These are phyloP conservation scores for Asterionellopsis glacialis DNA, from an alignment of 108 stramenopile genomes.

Conservation along the genomic window DNA sequence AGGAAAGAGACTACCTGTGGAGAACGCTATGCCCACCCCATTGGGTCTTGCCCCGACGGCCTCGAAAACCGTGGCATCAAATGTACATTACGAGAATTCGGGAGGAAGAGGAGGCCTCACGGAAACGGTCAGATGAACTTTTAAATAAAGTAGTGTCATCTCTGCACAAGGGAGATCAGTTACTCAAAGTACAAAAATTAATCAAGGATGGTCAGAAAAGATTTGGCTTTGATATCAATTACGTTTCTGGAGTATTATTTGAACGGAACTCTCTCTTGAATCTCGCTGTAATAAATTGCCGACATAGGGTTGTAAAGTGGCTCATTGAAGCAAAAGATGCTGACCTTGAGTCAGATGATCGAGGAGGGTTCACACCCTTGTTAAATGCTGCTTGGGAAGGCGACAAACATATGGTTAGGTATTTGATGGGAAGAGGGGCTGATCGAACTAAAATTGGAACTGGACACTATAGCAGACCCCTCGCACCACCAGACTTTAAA, in stretches of 20 bases:
- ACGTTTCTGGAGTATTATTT: constrained; percentile 68
- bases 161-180: constrained; percentile 58
- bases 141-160: constrained; percentile 38
- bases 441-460: constrained; percentile 56
- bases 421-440: constrained; percentile 49
- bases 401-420: constrained; percentile 63
- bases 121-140: constrained; percentile 67
- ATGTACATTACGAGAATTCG: constrained; percentile 58
- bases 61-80: constrained; percentile 75
- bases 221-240: constrained; percentile 67
- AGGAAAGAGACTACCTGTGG: constrained; percentile 59
- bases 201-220: constrained; percentile 48
- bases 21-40: constrained; percentile 51
- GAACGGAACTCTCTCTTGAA: constrained; percentile 81
- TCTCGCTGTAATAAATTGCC: constrained; percentile 63
- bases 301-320: constrained; percentile 75
- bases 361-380: constrained; percentile 79
- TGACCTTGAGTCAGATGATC: constrained; percentile 69
- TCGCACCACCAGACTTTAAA: constrained; percentile 63
- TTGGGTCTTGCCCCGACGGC: constrained; percentile 74
- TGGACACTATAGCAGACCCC: constrained; percentile 56
- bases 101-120: constrained; percentile 38
- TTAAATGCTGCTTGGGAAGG: constrained; percentile 76
- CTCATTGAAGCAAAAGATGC: constrained; percentile 63
- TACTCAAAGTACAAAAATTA: constrained; percentile 64